Conservation (phyloP, 768 basidiomycete genomes). For the Galerina sulciceps region DNA sequence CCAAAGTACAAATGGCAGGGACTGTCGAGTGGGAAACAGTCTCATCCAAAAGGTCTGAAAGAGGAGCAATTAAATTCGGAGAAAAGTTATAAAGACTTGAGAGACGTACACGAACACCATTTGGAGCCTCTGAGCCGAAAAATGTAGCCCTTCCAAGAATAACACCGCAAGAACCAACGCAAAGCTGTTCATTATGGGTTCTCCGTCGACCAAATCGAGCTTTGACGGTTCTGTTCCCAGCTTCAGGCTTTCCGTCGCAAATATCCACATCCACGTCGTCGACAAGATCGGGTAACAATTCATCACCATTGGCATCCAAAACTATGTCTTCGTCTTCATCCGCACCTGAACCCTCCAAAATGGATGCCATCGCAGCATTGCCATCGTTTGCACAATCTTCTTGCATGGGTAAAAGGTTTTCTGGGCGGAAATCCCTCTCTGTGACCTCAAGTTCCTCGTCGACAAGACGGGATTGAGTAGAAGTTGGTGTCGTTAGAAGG, state of each 20-base stretch:
- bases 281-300: not conserved
- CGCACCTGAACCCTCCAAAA: not conserved
- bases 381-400: no score
- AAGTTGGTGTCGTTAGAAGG: not conserved
- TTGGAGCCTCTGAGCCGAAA: conserved; percentile 33
- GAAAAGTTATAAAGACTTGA: not conserved
- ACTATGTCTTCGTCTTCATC: not conserved
- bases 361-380: not conserved
- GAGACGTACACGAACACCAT: conserved; percentile 28
- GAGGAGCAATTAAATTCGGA: not conserved
- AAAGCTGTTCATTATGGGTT: conserved; percentile 38
- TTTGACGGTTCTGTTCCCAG: not conserved
- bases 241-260: not conserved
- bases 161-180: conserved; percentile 36
- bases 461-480: no score
- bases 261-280: not conserved
- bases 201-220: conserved; percentile 30
- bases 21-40: conserved; percentile 8
- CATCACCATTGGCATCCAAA: not conserved
- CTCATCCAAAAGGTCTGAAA: conserved; percentile 15
- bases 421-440: no score
- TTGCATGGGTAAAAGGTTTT: no score
- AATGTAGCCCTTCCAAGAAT: conserved; percentile 29
- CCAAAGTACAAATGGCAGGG: conserved; percentile 20
- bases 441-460: no score